Base-by-base conservation (phyloP, 2,329 filamentous ascomycete species). In the Penicillium thymicola region DNA sequence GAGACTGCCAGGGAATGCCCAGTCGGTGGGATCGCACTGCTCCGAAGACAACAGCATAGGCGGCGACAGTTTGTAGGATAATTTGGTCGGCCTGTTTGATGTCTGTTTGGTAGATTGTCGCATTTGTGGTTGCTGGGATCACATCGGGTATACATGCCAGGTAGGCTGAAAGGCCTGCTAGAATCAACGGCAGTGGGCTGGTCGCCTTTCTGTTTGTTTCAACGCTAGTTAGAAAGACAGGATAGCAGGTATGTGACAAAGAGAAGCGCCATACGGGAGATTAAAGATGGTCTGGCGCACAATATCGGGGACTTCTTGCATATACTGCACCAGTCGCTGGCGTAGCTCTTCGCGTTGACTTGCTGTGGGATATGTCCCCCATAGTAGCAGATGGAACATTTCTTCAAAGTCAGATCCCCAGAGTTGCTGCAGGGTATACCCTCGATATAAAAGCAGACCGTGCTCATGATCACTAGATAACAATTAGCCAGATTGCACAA, bases 391-490 rank as follows among this genome's bases (percentile, higher is more conserved):
- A 59, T 71, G 56, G 4, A 68, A 53, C 60, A 73, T 68, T 25
- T 72, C 70, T 49, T 73, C 71, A 34, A 72, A 72, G 8, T 70
- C 66, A 2, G 62, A 60, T 1, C 66, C 57, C 64, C 67, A 68
- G 2, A 74, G 59, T 48, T 73, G 60, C n/a, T 70, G 65, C 10
- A 72, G 52, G 2, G 58, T 63, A 43, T 67, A 66, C 1, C 66
- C 69, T 3, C 70, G 64, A 40, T 70, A 73, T 13, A 72, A 54
- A 14, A 73, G 60, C 11, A 57, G n/a, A 4, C 61, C 65, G 16
- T 49, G 60, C 1, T 68, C 66, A 51, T 69, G 65, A 42, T 72
- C 69, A 8, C 71, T 74, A 34, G 16, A 13, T 1, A 18, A 4
- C 16, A 40, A 30, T 62, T 14, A 63, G 42, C 36, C 11, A 41